These are phyloP conservation scores for Wallacemonas sp. DNA, from an alignment of 208 protist genomes.

Conservation along the genomic window DNA sequence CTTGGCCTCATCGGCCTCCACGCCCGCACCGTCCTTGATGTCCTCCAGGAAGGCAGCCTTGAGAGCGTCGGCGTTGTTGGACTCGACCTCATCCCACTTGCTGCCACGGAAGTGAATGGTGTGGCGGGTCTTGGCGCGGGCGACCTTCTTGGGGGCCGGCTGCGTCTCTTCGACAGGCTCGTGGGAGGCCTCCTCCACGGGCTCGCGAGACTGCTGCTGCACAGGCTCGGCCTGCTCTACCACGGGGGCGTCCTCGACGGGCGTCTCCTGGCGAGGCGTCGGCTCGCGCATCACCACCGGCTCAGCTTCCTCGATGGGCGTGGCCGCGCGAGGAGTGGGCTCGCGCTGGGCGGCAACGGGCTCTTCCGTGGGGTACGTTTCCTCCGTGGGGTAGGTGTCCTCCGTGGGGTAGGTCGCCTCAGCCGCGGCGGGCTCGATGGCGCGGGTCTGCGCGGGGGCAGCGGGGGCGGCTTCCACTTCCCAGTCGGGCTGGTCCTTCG, in stretches of 20 bases:
- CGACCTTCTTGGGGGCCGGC: background rate
- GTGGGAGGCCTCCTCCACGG: slow-evolving; percentile 11
- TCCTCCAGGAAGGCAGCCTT: slow-evolving; percentile 34
- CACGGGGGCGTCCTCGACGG: slow-evolving; percentile 3
- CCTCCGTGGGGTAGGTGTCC: background rate
- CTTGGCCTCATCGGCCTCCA: slow-evolving; percentile 27
- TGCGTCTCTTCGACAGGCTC: slow-evolving; percentile 5
- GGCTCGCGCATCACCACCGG: background rate
- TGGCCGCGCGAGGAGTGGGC: too few species aligned
- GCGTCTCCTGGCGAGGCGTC: slow-evolving; percentile 7
- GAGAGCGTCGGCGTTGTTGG: slow-evolving; percentile 13
- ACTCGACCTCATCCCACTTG: slow-evolving; percentile 37
- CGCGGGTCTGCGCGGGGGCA: slow-evolving; percentile 11
- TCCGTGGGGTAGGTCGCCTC: background rate
- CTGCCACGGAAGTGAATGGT: slow-evolving; percentile 53
- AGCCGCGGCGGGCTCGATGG: background rate
- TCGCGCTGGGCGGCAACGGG: background rate
- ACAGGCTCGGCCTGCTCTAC: slow-evolving; percentile 9
- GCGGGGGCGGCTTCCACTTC: slow-evolving; percentile 41
- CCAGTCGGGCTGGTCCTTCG: slow-evolving; percentile 35
- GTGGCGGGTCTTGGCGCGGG: slow-evolving; percentile 33
- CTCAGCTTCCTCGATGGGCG: background rate
- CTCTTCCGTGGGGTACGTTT: background rate
- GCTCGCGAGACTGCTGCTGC: slow-evolving; percentile 3
- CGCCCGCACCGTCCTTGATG: slow-evolving; percentile 19